Conservation (phyloP, 2,329 filamentous ascomycete species). For the Hirsutella rhossiliensis region DNA sequence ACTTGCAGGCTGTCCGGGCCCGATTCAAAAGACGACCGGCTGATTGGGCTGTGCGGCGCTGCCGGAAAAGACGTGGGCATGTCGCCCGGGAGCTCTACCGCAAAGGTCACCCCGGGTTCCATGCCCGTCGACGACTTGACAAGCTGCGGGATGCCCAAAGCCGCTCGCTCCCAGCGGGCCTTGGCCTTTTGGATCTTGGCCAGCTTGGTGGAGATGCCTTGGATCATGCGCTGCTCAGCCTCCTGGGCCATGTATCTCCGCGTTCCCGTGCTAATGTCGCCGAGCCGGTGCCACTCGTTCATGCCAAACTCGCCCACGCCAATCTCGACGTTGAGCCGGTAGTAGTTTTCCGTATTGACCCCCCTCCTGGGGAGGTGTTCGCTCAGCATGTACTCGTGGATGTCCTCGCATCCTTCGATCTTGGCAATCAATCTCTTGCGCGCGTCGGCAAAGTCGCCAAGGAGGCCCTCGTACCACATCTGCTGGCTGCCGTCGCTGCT, state of each 20-base stretch:
- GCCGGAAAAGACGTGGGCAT: conserved; percentile 27
- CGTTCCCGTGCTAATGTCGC: conserved; percentile 89
- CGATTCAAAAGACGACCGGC: conserved; percentile 45
- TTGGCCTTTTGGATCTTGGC: conserved; percentile 74
- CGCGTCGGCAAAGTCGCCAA: conserved; percentile 88
- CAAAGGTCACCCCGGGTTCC: conserved; percentile 32
- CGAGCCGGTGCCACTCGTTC: conserved; percentile 94
- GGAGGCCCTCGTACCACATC: conserved; percentile 87
- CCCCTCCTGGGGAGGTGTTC: conserved; percentile 66
- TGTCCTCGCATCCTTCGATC: conserved; percentile 89
- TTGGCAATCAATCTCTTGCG: conserved; percentile 74
- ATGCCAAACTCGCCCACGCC: conserved; percentile 96
- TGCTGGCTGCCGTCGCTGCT: conserved; percentile 56
- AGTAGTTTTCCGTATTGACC: conserved; percentile 84
- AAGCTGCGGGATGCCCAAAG: conserved; percentile 29
- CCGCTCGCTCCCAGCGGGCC: conserved; percentile 45
- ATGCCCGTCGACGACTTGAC: conserved; percentile 27
- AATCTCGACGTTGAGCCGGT: conserved; percentile 90
- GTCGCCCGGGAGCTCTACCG: conserved; percentile 47
- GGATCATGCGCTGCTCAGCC: conserved; percentile 65
- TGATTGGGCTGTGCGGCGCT: conserved; percentile 24
- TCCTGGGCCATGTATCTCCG: conserved; percentile 66
- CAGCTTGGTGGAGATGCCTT: conserved; percentile 66
- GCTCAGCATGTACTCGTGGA: conserved; percentile 73
- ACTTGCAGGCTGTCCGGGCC: conserved; percentile 37